Base-by-base conservation (phyloP, 805 yeast species). In the Saccharomycodes ludwigii region DNA sequence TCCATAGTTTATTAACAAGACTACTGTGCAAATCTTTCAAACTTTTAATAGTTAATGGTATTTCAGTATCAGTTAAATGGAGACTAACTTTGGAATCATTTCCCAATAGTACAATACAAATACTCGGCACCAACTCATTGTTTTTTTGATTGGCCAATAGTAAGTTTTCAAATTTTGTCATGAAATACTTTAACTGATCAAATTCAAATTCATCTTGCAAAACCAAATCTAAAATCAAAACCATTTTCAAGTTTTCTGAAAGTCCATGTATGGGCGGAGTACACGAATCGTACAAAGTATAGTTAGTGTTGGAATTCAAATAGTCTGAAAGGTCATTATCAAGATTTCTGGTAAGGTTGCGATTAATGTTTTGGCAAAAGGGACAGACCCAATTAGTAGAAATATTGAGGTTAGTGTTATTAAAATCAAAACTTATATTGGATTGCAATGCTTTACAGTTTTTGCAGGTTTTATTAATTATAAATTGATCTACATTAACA, bases 351-450 rank as follows among this genome's bases (percentile, higher is more conserved):
- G 17, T 9, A n/a, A 14, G 7, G 12, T 34, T n/a, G n/a, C n/a
- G 31, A 17, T 34, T 34, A 3, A 28, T 29, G 15, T 34, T 31
- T 12, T 31, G 20, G n/a, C 37, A 34, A n/a, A 30, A 27, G n/a
- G 22, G 8, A 21, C 37, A 34, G 20, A 19, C 27, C 37, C 37
- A 34, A 8, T 31, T 30, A 10, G 9, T 21, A 18, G 21, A 20
- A 4, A 20, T 24, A 4, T n/a, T 23, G n/a, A 12, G 10, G 12
- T 10, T 3, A 10, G 13, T 24, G 9, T n/a, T 4, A 6, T 13
- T 22, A 16, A 27, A 30, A 4, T 13, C 17, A 19, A 26, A 24
- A 9, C 26, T 16, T 1, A 18, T 24, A 21, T 31, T 25, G 5
- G 24, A 4, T 10, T 19, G 17, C 10, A 22, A 8, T 10, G 11